Evolutionary conservation across 805 yeast species (phyloP), one percentile per base, ranked within the genome.

Genomic region (Yamadazyma sp.): DNA sequence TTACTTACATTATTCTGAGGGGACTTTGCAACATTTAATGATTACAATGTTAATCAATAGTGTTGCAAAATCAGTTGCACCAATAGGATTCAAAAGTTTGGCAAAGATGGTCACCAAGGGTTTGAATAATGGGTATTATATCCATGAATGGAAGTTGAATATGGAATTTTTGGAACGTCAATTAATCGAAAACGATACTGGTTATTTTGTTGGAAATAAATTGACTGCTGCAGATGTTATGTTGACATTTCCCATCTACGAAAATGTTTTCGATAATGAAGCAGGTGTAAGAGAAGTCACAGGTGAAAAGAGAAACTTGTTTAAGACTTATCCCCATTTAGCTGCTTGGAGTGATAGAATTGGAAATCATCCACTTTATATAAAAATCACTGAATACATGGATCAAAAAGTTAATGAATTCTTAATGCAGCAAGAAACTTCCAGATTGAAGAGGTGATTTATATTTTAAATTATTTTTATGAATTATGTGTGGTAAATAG

Each of bases 1-100:
- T 52, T 78, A 60, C 41, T 52, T 78, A 29, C 77, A 76, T 48
- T 77, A 73, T 47, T 53, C 74, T 9, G 91, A 83, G 52, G 86
- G 80, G 1, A 70, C 83, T 12, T 53, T 82, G 14, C 79, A 75
- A 50, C 78, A 76, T 12, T 56, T 70, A 6, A 50, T 73, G 35
- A 56, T 65, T 30, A 39, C 66, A 4, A 52, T 67, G 45, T 52
- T 55, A 38, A 55, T 66, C 60, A 53, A 63, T 60, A 52, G 65
- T 3, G 57, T 57, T 17, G 73, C 71, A 5, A 70, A 63, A 39
- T 45, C 56, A 4, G 44, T 62, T 5, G 67, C 75, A 1, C 81
- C 82, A 4, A 60, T 70, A 44, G 73, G 78, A 9, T 37, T 71
- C 17, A 70, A 74, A 30, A 56, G 68, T 4, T 31, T 79, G 7